phyloP scores from a whole-genome alignment of 2,329 filamentous ascomycete species.

The Cercospora nicotianae region DNA sequence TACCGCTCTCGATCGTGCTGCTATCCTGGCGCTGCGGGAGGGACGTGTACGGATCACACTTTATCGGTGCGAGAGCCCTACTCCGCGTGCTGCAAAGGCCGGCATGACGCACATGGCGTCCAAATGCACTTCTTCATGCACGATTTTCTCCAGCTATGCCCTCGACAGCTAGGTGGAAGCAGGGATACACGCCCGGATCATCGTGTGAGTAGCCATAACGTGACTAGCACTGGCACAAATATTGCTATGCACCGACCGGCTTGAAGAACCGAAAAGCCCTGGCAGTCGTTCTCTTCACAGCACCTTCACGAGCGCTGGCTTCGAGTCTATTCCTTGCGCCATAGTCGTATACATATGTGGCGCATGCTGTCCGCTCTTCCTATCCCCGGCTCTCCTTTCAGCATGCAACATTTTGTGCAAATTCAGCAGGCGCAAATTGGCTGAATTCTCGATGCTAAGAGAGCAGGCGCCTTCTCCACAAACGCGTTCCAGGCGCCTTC shows the following conservation, averaged over 20 bases:
- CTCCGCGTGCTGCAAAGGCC: background rate
- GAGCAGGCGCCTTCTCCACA: background rate
- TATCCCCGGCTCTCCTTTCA: background rate
- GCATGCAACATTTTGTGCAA: background rate
- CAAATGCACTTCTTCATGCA: background rate
- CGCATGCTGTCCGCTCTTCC: background rate
- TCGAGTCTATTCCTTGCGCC: background rate
- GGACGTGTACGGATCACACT: background rate
- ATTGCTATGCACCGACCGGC: background rate
- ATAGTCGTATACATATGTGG: background rate
- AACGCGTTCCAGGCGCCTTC: background rate
- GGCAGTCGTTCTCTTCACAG: background rate
- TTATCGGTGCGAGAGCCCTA: background rate
- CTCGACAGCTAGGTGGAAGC: background rate
- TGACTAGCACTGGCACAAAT: background rate
- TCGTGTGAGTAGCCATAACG: background rate
- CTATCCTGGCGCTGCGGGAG: background rate
- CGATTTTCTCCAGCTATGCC: background rate
- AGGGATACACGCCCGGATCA: background rate
- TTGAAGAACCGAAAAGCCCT: background rate
- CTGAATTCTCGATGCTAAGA: background rate
- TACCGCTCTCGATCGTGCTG: background rate
- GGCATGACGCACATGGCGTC: background rate
- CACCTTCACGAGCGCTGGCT: background rate
- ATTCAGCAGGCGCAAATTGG: background rate